Evolutionary conservation across 2,329 filamentous ascomycete species (phyloP).

Genomic region (Fonsecaea nubica): DNA sequence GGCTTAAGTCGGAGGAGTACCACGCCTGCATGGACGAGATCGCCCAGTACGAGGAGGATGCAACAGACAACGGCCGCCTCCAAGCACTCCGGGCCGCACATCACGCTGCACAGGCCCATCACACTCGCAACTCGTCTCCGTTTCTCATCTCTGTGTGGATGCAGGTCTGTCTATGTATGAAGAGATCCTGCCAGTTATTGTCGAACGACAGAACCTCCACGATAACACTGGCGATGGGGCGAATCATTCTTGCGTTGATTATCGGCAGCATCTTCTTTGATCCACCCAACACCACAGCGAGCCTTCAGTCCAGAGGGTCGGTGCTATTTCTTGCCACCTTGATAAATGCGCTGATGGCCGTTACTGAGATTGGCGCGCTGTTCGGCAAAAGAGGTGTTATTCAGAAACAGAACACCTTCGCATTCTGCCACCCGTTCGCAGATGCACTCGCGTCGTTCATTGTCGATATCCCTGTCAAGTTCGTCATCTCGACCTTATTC

Average conservation of each 20-base stretch:
- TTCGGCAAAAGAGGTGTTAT: slow-evolving; percentile 67
- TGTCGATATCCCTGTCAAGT: slow-evolving; percentile 61
- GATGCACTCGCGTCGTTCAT: slow-evolving; percentile 53
- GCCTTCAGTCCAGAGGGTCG: slow-evolving; percentile 68
- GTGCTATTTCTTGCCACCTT: slow-evolving; percentile 69
- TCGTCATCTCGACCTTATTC: slow-evolving; percentile 67
- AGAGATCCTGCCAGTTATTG: slow-evolving; percentile 68
- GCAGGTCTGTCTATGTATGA: slow-evolving; percentile 63
- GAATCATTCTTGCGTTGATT: slow-evolving; percentile 65
- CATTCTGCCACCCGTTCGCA: slow-evolving; percentile 62
- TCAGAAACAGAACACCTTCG: slow-evolving; percentile 65
- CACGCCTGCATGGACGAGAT: slow-evolving; percentile 50
- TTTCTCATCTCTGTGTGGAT: slow-evolving; percentile 60
- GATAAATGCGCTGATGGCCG: slow-evolving; percentile 66
- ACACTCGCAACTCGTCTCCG: slow-evolving; percentile 60
- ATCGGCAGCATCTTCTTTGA: slow-evolving; percentile 72
- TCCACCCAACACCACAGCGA: slow-evolving; percentile 61
- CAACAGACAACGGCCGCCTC: slow-evolving; percentile 58
- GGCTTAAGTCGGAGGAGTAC: slow-evolving; percentile 22
- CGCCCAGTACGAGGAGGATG: slow-evolving; percentile 59
- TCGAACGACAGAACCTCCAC: slow-evolving; percentile 64
- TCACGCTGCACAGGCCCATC: slow-evolving; percentile 61
- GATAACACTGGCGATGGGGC: slow-evolving; percentile 66
- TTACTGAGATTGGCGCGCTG: slow-evolving; percentile 70
- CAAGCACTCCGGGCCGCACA: slow-evolving; percentile 62